A percentile compares a stretch with the other conserved stretches of the same genome.
phyloP scores from a whole-genome alignment of 148 eudicot genomes.

The Chenopodium formosanum region DNA sequence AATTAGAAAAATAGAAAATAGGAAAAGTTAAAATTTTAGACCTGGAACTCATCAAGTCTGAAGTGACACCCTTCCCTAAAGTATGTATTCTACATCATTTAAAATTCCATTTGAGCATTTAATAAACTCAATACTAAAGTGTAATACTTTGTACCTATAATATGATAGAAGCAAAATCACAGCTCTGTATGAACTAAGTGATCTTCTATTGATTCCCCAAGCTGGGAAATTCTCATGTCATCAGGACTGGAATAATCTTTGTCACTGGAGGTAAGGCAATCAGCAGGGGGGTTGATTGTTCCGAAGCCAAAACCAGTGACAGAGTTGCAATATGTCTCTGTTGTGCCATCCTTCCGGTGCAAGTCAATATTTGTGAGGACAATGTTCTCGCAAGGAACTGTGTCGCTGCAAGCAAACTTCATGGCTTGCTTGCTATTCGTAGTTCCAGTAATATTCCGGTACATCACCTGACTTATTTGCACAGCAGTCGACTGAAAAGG shows the following conservation, averaged over 20 bases:
- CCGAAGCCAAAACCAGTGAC: constrained; percentile 65
- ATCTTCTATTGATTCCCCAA: constrained; percentile 31
- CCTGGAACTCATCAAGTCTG: constrained; percentile 4
- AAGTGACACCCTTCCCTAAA: constrained; percentile 20
- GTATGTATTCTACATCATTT: constrained; percentile 10
- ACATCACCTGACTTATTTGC: constrained; percentile 74
- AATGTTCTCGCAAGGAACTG: constrained; percentile 70
- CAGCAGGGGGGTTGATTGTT: constrained; percentile 70
- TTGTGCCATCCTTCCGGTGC: constrained; percentile 60
- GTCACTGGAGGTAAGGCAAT: constrained; percentile 61
- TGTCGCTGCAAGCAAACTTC: constrained; percentile 87
- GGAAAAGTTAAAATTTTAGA: constrained; percentile 6
- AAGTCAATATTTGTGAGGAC: constrained; percentile 70
- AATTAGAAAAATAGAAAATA: background rate
- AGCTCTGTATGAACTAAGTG: constrained; percentile 67
- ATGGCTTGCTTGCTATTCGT: constrained; percentile 67
- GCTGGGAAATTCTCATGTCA: constrained; percentile 28
- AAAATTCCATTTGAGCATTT: background rate
- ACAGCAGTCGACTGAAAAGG: constrained; percentile 63
- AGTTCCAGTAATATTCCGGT: constrained; percentile 76
- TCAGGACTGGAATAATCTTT: constrained; percentile 30
- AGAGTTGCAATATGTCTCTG: constrained; percentile 68
- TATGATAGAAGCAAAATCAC: constrained; percentile 31
- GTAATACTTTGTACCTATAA: constrained; percentile 5
- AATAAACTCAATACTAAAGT: background rate